A percentile compares a stretch with the other conserved stretches of the same genome.
phyloP scores from a whole-genome alignment of 768 basidiomycete genomes.

The Podaxis carcinomalis region DNA sequence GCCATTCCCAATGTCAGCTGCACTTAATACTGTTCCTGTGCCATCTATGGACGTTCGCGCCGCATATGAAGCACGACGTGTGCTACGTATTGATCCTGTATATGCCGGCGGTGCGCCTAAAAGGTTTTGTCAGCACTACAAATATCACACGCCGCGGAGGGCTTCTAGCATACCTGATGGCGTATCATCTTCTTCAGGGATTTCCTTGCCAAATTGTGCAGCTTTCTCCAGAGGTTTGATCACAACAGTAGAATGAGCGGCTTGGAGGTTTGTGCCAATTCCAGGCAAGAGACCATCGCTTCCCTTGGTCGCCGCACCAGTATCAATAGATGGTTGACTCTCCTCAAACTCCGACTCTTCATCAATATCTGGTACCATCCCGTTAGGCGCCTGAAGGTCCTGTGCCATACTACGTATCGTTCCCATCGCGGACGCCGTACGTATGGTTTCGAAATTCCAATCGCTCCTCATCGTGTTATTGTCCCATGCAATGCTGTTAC shows the following conservation, averaged over 20 bases:
- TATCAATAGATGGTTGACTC: constrained; percentile 50
- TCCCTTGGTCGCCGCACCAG: constrained; percentile 59
- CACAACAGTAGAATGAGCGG: constrained; percentile 68
- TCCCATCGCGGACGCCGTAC: constrained; percentile 68
- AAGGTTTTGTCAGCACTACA: constrained; percentile 18
- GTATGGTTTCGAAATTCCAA: constrained; percentile 94
- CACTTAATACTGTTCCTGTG: constrained; percentile 69
- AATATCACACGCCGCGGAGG: constrained; percentile 18
- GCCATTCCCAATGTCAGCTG: constrained; percentile 83
- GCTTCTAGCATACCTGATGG: constrained; percentile 33
- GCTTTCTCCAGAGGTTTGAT: constrained; percentile 42
- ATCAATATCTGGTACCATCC: constrained; percentile 39
- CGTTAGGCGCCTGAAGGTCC: constrained; percentile 53
- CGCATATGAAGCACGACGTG: constrained; percentile 74
- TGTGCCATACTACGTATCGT: constrained; percentile 70
- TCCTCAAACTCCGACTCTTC: constrained; percentile 49
- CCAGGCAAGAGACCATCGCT: constrained; percentile 45
- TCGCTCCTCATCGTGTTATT: constrained; percentile 81
- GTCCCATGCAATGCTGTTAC: constrained; percentile 65
- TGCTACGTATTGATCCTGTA: constrained; percentile 57
- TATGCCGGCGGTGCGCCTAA: constrained; percentile 71
- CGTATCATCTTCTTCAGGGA: constrained; percentile 32
- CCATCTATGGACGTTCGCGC: constrained; percentile 60
- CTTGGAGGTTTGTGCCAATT: constrained; percentile 48
- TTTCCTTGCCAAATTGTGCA: constrained; percentile 27